Conservation (phyloP, 345 rosid species). For the Murraya koenigii region DNA sequence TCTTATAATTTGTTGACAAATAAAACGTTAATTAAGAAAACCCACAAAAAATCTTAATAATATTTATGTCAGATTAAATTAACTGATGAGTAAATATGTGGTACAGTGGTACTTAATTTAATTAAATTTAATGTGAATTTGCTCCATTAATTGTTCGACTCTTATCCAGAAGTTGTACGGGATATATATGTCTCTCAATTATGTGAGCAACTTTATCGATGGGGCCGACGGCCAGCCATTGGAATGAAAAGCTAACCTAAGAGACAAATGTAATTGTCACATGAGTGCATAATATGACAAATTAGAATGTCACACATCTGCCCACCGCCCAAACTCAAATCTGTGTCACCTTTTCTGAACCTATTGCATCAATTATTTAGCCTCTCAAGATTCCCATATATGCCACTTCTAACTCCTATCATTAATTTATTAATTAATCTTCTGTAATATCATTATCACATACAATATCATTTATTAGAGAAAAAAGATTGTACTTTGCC, state of each 20-base stretch:
- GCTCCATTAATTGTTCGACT: slow-evolving; percentile 15
- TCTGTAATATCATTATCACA: background rate
- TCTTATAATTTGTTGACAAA: background rate
- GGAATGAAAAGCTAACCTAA: slow-evolving; percentile 14
- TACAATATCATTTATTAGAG: background rate
- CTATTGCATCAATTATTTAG: slow-evolving; percentile 12
- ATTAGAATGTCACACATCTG: slow-evolving; percentile 21
- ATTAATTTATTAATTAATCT: background rate
- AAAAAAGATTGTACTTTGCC: background rate
- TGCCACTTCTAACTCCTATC: background rate
- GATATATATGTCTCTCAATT: background rate
- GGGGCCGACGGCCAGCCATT: slow-evolving; percentile 22
- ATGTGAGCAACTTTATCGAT: slow-evolving; percentile 6
- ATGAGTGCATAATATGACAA: slow-evolving; percentile 22
- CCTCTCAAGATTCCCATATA: background rate
- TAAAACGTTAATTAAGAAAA: background rate
- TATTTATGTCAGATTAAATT: background rate
- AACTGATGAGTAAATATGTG: too few species aligned
- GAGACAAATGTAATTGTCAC: slow-evolving; percentile 17
- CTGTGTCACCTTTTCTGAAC: slow-evolving; percentile 10
- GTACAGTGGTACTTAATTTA: background rate
- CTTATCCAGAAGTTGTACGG: background rate
- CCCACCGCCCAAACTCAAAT: slow-evolving; percentile 38
- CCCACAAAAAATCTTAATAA: too few species aligned
- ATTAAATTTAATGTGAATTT: background rate